These are phyloP conservation scores for Colletotrichum karsti DNA, from an alignment of 2,329 filamentous ascomycete species.

Conservation along the genomic window DNA sequence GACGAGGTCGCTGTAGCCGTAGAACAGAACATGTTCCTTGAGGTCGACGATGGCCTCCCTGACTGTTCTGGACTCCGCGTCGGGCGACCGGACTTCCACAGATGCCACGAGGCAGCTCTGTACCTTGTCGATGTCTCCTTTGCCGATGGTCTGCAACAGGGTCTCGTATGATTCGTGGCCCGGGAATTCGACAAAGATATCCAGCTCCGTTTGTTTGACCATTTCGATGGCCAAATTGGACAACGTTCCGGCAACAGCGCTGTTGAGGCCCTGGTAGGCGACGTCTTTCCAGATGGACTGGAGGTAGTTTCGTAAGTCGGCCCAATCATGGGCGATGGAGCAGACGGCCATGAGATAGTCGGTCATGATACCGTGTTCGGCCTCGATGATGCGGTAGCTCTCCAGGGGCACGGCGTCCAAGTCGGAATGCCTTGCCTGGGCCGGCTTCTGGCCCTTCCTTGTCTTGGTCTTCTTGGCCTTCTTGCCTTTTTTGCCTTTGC, in stretches of 20 bases:
- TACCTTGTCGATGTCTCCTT: slow-evolving; percentile 44
- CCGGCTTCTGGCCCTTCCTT: slow-evolving; percentile 28
- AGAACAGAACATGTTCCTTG: slow-evolving; percentile 51
- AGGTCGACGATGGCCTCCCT: slow-evolving; percentile 41
- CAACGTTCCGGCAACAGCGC: slow-evolving; percentile 51
- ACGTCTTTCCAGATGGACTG: slow-evolving; percentile 53
- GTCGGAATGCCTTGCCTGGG: slow-evolving; percentile 16
- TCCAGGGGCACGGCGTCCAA: slow-evolving; percentile 52
- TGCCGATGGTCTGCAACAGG: slow-evolving; percentile 49
- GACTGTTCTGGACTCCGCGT: slow-evolving; percentile 11
- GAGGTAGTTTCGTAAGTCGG: slow-evolving; percentile 44
- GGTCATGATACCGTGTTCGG: slow-evolving; percentile 43
- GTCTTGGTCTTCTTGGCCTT: slow-evolving; percentile 27
- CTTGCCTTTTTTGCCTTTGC: slow-evolving; percentile 16
- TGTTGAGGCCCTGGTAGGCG: slow-evolving; percentile 52
- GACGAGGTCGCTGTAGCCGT: slow-evolving; percentile 51
- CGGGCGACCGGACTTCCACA: background rate
- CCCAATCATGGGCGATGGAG: slow-evolving; percentile 45
- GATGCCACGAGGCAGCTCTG: slow-evolving; percentile 32
- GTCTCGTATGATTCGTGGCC: slow-evolving; percentile 52
- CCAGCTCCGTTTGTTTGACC: slow-evolving; percentile 45
- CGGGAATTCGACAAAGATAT: slow-evolving; percentile 55
- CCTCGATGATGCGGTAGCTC: slow-evolving; percentile 52
- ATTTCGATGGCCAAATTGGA: slow-evolving; percentile 51
- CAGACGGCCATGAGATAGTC: slow-evolving; percentile 55